Evolutionary conservation across 2,329 filamentous ascomycete genomes (phyloP), one percentile per base, ranked within the genome.

Genomic region (Fusarium solani-melongenae): DNA sequence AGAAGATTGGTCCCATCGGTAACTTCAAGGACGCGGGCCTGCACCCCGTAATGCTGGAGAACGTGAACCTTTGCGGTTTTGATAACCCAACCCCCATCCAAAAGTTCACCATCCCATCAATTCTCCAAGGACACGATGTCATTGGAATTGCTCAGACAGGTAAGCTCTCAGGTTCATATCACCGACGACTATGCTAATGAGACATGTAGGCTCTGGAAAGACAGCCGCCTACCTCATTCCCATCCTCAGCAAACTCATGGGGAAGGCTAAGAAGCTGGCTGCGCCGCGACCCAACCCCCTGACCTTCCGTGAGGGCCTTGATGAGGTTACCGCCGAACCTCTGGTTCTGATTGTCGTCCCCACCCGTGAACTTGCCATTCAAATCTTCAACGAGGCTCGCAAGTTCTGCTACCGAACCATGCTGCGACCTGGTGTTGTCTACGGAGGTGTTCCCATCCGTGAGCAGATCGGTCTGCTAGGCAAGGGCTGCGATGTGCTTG

Each of bases 331-430:
- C 49, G 96, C 95, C 9, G 95, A 98, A 85, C 96, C 96, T 6
- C 84, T 99, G 8, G 93, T 98, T 0, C 86, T 98, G 31, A 88
- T 99, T 62, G 88, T 99, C 24, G 92, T 90, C 12, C 96, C 96
- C 1, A 96, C 93, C 62, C 93, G 96, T 38, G 96, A 99, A 86
- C 85, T 99, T 6, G 94, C 95, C 0, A 93, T 95, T 3, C 96
- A 99, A 80, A 98, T 98, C 75, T 98, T 98, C 83, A 94, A 98
- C 72, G 96, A 98, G 81, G 92, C 94, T 29, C 93, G 96, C 71
- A 94, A 96, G 76, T 90, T 98, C 57, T 98, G 95, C 81, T 99
- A 99, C 78, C 92, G 96, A 1, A 95, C 94, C 5, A 98, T 97
- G 94, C 88, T 99, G 66, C 94, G 96, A 44, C 96, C 96, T 27